Percentiles rank a stretch among this genome's conserved stretches.
These are phyloP conservation scores for Pseudozyma hubeiensis DNA, from an alignment of 1,284 basidiomycete genomes.

Conservation along the genomic window DNA sequence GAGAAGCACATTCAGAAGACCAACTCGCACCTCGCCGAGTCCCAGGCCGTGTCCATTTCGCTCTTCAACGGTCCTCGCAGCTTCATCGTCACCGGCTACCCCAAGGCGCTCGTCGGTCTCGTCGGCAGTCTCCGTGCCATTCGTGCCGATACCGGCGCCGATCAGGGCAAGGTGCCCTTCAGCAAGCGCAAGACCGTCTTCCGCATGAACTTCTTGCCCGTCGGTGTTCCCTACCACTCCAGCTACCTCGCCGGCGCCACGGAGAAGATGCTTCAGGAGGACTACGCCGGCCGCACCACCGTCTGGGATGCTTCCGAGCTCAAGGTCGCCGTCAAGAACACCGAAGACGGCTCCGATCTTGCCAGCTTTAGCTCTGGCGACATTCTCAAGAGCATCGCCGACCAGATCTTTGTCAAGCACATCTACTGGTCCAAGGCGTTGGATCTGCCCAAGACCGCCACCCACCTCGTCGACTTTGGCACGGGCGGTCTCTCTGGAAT, in stretches of 20 bases:
- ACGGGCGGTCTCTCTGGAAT: slow-evolving; percentile 94
- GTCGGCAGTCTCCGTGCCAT: slow-evolving; percentile 89
- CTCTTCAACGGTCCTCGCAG: slow-evolving; percentile 91
- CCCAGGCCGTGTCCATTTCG: slow-evolving; percentile 84
- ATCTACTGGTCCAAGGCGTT: slow-evolving; percentile 94
- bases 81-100: slow-evolving; percentile 92
- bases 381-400: slow-evolving; percentile 59
- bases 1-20: slow-evolving; percentile 86
- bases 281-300: slow-evolving; percentile 72
- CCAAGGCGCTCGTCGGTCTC: slow-evolving; percentile 91
- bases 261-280: slow-evolving; percentile 79
- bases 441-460: slow-evolving; percentile 81
- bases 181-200: slow-evolving; percentile 95
- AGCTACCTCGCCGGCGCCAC: slow-evolving; percentile 82
- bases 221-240: slow-evolving; percentile 95
- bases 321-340: slow-evolving; percentile 87
- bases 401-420: slow-evolving; percentile 88
- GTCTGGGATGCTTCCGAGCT: slow-evolving; percentile 83
- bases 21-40: slow-evolving; percentile 82
- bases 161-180: slow-evolving; percentile 92
- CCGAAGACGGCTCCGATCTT: slow-evolving; percentile 73
- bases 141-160: slow-evolving; percentile 84
- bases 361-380: slow-evolving; percentile 43
- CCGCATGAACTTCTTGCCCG: slow-evolving; percentile 89
- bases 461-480: slow-evolving; percentile 93